A percentile compares a stretch with the other conserved stretches of the same genome.
phyloP scores from a whole-genome alignment of 331 rosid genomes.

The Malus hybrid region DNA sequence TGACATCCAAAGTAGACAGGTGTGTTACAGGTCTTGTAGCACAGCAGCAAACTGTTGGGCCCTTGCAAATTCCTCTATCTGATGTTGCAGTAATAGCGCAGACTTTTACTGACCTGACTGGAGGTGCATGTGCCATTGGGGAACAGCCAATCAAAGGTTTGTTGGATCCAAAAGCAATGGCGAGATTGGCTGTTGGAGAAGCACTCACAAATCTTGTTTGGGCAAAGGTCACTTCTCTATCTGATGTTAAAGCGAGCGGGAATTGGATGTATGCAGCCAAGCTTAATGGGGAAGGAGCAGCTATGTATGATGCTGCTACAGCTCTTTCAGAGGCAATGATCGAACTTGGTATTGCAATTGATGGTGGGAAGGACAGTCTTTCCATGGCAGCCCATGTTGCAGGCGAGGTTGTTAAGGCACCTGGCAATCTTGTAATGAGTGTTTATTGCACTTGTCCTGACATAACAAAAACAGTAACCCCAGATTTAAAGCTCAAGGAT shows the following conservation, averaged over 20 bases:
- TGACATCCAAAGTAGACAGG: constrained; percentile 81
- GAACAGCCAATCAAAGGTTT: constrained; percentile 91
- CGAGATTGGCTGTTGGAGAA: constrained; percentile 87
- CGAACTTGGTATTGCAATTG: too few relatives aligned
- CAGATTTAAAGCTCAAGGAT: constrained; percentile 67
- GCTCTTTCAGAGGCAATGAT: too few relatives aligned
- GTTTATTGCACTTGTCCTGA: constrained; percentile 79
- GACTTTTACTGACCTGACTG: constrained; percentile 57
- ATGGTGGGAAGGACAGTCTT: too few relatives aligned
- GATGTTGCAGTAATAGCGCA: constrained; percentile 91
- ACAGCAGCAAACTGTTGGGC: constrained; percentile 91
- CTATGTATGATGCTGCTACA: constrained; percentile 4
- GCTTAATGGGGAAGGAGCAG: constrained; percentile 91
- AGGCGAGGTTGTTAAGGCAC: constrained; percentile 77
- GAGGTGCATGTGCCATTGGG: constrained; percentile 93
- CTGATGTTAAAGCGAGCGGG: constrained; percentile 93
- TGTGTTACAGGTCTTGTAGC: constrained; percentile 91
- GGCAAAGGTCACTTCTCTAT: constrained; percentile 78
- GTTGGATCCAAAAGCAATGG: constrained; percentile 89
- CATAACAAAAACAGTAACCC: constrained; percentile 73
- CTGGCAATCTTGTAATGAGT: constrained; percentile 80
- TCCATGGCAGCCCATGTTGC: constrained; percentile 7
- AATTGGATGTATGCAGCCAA: constrained; percentile 98
- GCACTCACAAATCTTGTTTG: constrained; percentile 94
- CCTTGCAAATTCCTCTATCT: constrained; percentile 73